phyloP scores from a whole-genome alignment of 192 early-diverging fungal genomes.

The Coemansia javaensis region DNA sequence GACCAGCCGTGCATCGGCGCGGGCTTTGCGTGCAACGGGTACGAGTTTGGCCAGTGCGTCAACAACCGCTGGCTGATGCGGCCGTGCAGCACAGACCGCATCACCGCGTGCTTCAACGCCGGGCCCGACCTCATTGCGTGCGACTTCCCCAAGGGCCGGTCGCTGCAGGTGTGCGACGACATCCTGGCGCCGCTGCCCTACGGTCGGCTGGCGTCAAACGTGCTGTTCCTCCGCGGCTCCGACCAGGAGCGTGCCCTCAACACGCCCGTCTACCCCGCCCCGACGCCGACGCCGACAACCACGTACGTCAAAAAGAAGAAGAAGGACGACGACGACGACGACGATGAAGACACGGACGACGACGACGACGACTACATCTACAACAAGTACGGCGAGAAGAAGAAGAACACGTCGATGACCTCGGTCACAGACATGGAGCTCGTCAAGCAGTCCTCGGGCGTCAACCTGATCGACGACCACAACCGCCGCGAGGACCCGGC shows the following conservation, averaged over 20 bases:
- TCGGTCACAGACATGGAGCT: slow-evolving; percentile 46
- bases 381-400: slow-evolving; percentile 49
- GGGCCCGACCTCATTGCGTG: slow-evolving; percentile 38
- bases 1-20: slow-evolving; percentile 44
- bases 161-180: slow-evolving; percentile 45
- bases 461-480: slow-evolving; percentile 47
- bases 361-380: slow-evolving; percentile 43
- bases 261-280: slow-evolving; percentile 39
- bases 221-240: slow-evolving; percentile 35
- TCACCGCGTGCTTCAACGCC: slow-evolving; percentile 42
- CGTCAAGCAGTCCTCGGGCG: slow-evolving; percentile 40
- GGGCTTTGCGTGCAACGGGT: slow-evolving; percentile 45
- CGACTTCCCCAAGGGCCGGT: slow-evolving; percentile 46
- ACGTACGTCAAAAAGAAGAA: slow-evolving; percentile 40
- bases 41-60: slow-evolving; percentile 49
- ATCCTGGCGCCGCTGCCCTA: slow-evolving; percentile 40
- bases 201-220: slow-evolving; percentile 40
- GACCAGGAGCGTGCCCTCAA: slow-evolving; percentile 49
- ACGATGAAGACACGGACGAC: slow-evolving; percentile 30
- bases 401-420: slow-evolving; percentile 40
- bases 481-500: slow-evolving; percentile 47
- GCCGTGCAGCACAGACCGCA: slow-evolving; percentile 41
- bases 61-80: slow-evolving; percentile 49
- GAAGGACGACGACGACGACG: slow-evolving; percentile 32
- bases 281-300: slow-evolving; percentile 7